Base-by-base conservation (phyloP, 129 eudicot genomes). In the Kitagawia praeruptora region DNA sequence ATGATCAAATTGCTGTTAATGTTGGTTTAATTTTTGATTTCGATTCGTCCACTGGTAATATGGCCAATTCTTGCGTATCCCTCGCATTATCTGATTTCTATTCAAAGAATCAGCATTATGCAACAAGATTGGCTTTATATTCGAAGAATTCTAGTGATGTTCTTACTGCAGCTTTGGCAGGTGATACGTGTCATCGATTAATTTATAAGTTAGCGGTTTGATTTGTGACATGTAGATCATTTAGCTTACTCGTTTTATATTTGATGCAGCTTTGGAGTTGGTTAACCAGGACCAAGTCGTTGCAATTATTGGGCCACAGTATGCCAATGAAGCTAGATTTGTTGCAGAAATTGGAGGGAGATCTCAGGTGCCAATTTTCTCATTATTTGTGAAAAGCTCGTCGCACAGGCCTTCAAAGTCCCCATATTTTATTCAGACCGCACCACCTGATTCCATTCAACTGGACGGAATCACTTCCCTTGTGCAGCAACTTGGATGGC, bases 351-450 rank as follows among this genome's bases (percentile, higher is more conserved):
- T 87, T n/a, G 89, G 87, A 27, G 77, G 31, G 25, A 81, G 74
- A 77, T 53, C 78, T 66, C 87, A 78, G 28, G 84, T 87, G 4
- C 90, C 90, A 0, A 51, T 84, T 10, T 25, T 84, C 44, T 84
- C 90, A 14, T 82, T 87, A 73, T 74, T 85, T 5, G 75, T 48
- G n/a, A 78, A 58, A 78, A 82, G 82, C 38, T 47, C 74, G 3
- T 74, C 54, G 27, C 53, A 45, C 3, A 72, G 75, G 19, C 44
- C 64, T n/a, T 27, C 47, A n/a, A 34, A 34, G 2, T 56, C 18
- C 47, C 75, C 78, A 0, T 82, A 72, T 23, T 78, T 78, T 23
- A 61, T 82, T 67, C 64, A 76, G 3, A 70, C 85, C 13, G 15
- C 85, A 18, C 63, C 53, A 0, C 78, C 77, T 27, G 81, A 79